A percentile compares a stretch with the other conserved stretches of the same genome.
phyloP scores from a whole-genome alignment of 2,329 filamentous ascomycete genomes.

The Pyricularia grisea region DNA sequence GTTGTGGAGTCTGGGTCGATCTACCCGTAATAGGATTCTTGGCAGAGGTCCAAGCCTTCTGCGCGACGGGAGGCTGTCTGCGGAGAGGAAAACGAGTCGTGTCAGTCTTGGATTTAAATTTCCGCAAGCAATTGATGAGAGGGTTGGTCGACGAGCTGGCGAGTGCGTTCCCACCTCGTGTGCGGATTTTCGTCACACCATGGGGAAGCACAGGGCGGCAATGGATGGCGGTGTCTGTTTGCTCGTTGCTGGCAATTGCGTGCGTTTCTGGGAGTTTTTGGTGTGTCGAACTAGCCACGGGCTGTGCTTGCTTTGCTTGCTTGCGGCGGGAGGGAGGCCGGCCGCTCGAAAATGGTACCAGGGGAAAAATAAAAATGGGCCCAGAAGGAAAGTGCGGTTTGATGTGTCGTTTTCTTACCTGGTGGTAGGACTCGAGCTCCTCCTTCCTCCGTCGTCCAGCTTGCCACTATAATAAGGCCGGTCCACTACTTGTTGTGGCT shows the following conservation, averaged over 20 bases:
- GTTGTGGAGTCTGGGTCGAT: constrained; percentile 13
- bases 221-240: constrained; percentile 5
- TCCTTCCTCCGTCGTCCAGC: constrained; percentile 17
- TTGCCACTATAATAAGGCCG: constrained; percentile 22
- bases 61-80: constrained; percentile 19
- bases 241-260: constrained; percentile 2
- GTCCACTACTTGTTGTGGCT: background rate
- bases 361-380: constrained; percentile 11
- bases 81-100: constrained; percentile 6
- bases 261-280: background rate
- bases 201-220: background rate
- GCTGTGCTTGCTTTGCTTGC: constrained; percentile 11
- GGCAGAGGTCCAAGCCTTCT: constrained; percentile 21
- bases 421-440: constrained; percentile 16
- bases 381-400: constrained; percentile 13
- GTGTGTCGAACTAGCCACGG: background rate
- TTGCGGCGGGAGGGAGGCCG: background rate
- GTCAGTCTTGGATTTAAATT: background rate
- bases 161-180: background rate
- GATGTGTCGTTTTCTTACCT: constrained; percentile 20
- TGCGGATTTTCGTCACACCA: background rate
- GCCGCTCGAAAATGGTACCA: constrained; percentile 6
- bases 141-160: background rate
- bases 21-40: constrained; percentile 21
- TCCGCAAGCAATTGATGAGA: background rate